phyloP scores from a whole-genome alignment of 2,329 filamentous ascomycete genomes.

The Paradendryphiella salina region DNA sequence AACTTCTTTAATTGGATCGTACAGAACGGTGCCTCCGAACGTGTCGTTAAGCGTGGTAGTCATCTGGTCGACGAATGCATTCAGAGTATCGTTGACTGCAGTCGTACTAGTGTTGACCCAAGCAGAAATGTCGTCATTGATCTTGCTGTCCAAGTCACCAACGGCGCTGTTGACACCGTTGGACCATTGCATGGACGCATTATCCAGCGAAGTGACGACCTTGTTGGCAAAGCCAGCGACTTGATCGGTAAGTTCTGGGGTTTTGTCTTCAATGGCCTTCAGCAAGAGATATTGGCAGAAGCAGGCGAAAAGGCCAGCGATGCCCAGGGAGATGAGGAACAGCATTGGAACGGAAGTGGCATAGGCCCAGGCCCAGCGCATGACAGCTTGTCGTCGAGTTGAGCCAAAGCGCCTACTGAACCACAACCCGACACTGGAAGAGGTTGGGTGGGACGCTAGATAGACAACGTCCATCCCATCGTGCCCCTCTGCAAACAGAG shows the following conservation, averaged over 20 bases:
- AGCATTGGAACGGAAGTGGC: constrained; percentile 81
- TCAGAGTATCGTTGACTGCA: constrained; percentile 84
- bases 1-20: constrained; percentile 76
- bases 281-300: constrained; percentile 82
- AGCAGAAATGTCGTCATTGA: constrained; percentile 83
- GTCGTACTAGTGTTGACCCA: constrained; percentile 84
- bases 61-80: constrained; percentile 78
- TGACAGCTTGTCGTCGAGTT: constrained; percentile 68
- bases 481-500: constrained; percentile 67
- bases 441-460: constrained; percentile 79
- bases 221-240: constrained; percentile 79
- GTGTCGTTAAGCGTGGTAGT: constrained; percentile 71
- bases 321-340: constrained; percentile 80
- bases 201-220: constrained; percentile 72
- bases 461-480: constrained; percentile 89
- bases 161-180: constrained; percentile 74
- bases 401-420: constrained; percentile 66
- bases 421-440: constrained; percentile 71
- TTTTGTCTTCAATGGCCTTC: constrained; percentile 70
- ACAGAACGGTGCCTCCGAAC: constrained; percentile 80
- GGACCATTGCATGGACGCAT: constrained; percentile 77
- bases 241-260: constrained; percentile 72
- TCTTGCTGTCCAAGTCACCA: constrained; percentile 63
- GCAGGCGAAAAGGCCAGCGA: constrained; percentile 81
- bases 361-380: constrained; percentile 84